Evolutionary conservation across 371 early-diverging fungal species (phyloP).

Genomic region (Mortierella sp.): DNA sequence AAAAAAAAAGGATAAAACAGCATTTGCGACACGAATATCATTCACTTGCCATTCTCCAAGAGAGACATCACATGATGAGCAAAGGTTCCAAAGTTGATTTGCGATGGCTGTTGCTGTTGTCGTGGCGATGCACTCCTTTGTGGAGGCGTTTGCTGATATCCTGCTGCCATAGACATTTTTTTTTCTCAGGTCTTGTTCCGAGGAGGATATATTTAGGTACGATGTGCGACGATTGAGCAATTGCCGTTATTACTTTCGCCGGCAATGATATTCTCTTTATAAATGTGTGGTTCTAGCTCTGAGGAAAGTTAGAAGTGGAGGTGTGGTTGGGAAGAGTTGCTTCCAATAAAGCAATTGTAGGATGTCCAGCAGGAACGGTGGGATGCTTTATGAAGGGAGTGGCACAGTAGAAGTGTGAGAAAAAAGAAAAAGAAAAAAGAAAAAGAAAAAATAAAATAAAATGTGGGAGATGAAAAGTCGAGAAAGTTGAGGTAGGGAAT

Average conservation of each 20-base stretch:
- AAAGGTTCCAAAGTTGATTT: slow-evolving; percentile 56
- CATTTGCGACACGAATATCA: not conserved
- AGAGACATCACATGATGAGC: slow-evolving; percentile 55
- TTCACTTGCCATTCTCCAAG: slow-evolving; percentile 55
- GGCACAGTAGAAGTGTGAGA: not conserved
- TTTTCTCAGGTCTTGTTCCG: not conserved
- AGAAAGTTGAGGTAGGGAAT: slow-evolving; percentile 4
- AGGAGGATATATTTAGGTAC: not conserved
- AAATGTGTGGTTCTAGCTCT: too few species aligned
- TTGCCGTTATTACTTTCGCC: not conserved
- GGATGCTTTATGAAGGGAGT: not conserved
- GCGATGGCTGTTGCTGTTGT: slow-evolving; percentile 42
- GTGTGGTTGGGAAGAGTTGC: too few species aligned
- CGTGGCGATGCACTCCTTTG: slow-evolving; percentile 23
- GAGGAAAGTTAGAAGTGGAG: too few species aligned
- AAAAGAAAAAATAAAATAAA: not conserved
- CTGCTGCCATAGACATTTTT: slow-evolving; percentile 51
- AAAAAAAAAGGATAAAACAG: not conserved
- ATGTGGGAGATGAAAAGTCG: not conserved
- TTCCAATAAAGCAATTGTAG: too few species aligned
- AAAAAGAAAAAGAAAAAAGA: not conserved
- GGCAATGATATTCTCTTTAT: too few species aligned
- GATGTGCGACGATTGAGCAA: not conserved
- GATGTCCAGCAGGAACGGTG: too few species aligned
- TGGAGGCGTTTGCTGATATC: slow-evolving; percentile 38